Base-by-base conservation (phyloP, 1,139 yeast species). In the Pichia sp. region DNA sequence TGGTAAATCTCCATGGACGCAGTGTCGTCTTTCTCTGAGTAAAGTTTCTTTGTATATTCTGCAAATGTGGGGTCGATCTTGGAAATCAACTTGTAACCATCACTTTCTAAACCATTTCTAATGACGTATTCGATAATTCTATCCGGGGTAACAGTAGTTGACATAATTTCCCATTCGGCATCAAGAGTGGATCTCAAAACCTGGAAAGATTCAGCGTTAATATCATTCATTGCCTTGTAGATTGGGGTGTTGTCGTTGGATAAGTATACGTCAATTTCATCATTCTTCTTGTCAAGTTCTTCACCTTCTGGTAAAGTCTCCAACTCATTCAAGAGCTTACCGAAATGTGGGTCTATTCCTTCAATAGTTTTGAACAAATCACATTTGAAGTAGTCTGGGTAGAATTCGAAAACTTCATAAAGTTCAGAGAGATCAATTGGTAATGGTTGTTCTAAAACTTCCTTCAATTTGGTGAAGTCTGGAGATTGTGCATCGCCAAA, bases 391-490 rank as follows among this genome's bases (percentile, higher is more conserved):
- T 50, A 48, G 32, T 50, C 52, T 15, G 49, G 40, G 27, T 45
- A 45, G 15, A 34, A 41, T 27, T 53, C 54, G 17, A 53, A 45
- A 12, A 50, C 34, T 32, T 52, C 50, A 36, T 42, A 49, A 12
- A 55, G 29, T 35, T 52, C 56, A 20, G 39, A 27, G 16, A 53
- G 36, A 29, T 46, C 49, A 38, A 53, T 52, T n/a, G 57, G 58
- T 33, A 46, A 37, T 17, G 55, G 52, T 26, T 38, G 37, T 21
- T 44, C 42, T 24, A 51, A 33, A 22, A 50, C 35, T 21, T 38
- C 30, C 25, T 45, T 37, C 10, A 51, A 29, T 17, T 40, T 38
- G 14, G 24, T 17, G 26, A 36, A 48, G 22, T 38, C 41, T n/a
- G 37, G 29, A 16, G 49, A 40, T 7, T 35, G 20, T 17, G 39